These are phyloP conservation scores for Chimonanthus praecox DNA, from an alignment of 164 flowering plant genomes.

Conservation along the genomic window DNA sequence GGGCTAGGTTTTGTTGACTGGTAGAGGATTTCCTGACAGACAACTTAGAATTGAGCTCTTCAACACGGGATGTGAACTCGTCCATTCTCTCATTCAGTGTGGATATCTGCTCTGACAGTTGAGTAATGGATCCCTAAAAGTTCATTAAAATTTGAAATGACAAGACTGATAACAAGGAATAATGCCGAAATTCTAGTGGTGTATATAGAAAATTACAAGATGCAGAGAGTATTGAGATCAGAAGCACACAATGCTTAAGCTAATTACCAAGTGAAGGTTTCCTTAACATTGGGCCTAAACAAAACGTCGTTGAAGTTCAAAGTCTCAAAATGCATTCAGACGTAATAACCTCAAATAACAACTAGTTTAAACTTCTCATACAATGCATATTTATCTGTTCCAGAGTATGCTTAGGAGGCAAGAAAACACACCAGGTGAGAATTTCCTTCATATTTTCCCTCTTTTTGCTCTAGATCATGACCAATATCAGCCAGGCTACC, in stretches of 20 bases:
- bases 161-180: background rate
- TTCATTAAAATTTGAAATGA: background rate
- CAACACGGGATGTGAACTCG: slow-evolving; percentile 75
- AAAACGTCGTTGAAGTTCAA: too few species aligned
- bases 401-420: background rate
- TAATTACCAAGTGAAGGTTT: background rate
- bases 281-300: background rate
- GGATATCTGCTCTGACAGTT: slow-evolving; percentile 88
- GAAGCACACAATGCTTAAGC: background rate
- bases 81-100: slow-evolving; percentile 85
- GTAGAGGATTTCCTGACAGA: slow-evolving; percentile 32
- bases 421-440: background rate
- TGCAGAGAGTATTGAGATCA: background rate
- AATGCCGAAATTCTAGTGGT: too few species aligned
- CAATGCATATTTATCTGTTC: too few species aligned
- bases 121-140: slow-evolving; percentile 57
- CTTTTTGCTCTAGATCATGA: background rate
- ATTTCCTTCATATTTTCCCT: background rate
- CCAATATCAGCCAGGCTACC: background rate
- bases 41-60: slow-evolving; percentile 76
- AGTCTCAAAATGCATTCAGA: background rate
- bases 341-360: background rate
- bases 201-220: background rate
- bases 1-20: slow-evolving; percentile 58
- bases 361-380: too few species aligned